phyloP scores from a whole-genome alignment of 352 stramenopile genomes.

The Phytophthora tentaculata region DNA sequence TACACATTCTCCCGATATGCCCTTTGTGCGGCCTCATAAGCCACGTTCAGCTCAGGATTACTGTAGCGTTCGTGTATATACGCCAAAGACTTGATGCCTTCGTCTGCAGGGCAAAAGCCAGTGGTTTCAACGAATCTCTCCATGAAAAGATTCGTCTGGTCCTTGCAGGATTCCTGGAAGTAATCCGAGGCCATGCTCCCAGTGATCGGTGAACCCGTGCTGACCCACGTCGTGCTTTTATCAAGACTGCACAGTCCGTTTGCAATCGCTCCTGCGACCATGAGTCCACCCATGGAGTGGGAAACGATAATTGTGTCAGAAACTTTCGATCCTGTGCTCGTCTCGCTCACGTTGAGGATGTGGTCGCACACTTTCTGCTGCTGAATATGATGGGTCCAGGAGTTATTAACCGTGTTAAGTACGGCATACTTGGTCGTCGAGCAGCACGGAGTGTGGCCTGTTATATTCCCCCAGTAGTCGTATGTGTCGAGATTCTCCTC shows the following conservation, averaged over 20 bases:
- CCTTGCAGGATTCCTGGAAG: slow-evolving; percentile 39
- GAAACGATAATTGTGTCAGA: slow-evolving; percentile 40
- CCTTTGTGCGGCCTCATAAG: slow-evolving; percentile 37
- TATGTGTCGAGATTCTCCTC: slow-evolving; percentile 34
- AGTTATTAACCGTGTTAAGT: slow-evolving; percentile 43
- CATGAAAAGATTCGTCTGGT: slow-evolving; percentile 27
- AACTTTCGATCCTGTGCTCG: slow-evolving; percentile 17
- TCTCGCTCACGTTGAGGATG: slow-evolving; percentile 30
- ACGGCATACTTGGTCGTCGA: slow-evolving; percentile 32
- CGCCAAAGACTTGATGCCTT: slow-evolving; percentile 34
- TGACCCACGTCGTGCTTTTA: slow-evolving; percentile 36
- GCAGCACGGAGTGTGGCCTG: slow-evolving; percentile 41
- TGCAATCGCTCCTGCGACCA: slow-evolving; percentile 39
- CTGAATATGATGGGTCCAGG: slow-evolving; percentile 35
- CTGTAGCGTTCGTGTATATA: slow-evolving; percentile 41
- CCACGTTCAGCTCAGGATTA: slow-evolving; percentile 16
- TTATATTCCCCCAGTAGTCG: slow-evolving; percentile 49
- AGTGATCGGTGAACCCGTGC: slow-evolving; percentile 30
- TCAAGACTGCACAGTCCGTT: slow-evolving; percentile 41
- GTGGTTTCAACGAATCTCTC: slow-evolving; percentile 31
- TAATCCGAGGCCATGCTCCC: slow-evolving; percentile 43
- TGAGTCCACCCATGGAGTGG: slow-evolving; percentile 46
- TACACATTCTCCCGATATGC: slow-evolving; percentile 41
- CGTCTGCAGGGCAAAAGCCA: slow-evolving; percentile 42
- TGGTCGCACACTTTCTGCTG: slow-evolving; percentile 43